Percentiles rank a stretch among this genome's conserved stretches.
Evolutionary conservation across 2,329 filamentous ascomycete species (phyloP).

Genomic region (Dissoconium aciculare): DNA sequence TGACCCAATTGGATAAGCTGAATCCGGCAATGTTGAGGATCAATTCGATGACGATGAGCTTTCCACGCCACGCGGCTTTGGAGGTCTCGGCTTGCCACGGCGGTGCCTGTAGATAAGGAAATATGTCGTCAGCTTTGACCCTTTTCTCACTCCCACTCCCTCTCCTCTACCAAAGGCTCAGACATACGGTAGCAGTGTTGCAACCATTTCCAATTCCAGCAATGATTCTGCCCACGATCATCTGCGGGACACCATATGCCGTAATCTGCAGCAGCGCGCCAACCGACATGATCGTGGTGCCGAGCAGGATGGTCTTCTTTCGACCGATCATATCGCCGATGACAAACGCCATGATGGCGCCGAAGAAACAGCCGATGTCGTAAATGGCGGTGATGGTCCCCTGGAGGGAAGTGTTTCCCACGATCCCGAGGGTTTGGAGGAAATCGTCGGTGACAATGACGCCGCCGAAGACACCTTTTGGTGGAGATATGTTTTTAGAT

Average conservation of each 20-base stretch:
- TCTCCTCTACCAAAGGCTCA: not conserved
- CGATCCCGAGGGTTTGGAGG: constrained; percentile 11
- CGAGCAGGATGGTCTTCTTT: constrained; percentile 34
- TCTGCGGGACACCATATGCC: constrained; percentile 30
- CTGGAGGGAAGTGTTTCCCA: constrained; percentile 18
- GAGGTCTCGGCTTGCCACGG: constrained; percentile 39
- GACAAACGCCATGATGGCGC: constrained; percentile 35
- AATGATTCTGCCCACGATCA: constrained; percentile 36
- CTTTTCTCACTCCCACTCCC: not conserved
- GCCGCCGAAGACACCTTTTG: constrained; percentile 42
- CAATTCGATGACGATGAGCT: constrained; percentile 26
- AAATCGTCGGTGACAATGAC: constrained; percentile 31
- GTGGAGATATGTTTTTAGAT: constrained; percentile 26
- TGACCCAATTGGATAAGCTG: constrained; percentile 38
- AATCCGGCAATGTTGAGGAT: constrained; percentile 37
- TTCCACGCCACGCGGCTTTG: constrained; percentile 27
- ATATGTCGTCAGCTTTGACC: too few relatives aligned
- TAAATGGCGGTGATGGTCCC: constrained; percentile 40
- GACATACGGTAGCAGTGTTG: constrained; percentile 25
- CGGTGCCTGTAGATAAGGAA: constrained; percentile 28
- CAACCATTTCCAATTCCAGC: constrained; percentile 38
- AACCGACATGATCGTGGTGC: constrained; percentile 35
- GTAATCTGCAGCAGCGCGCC: constrained; percentile 36
- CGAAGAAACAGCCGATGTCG: constrained; percentile 46
- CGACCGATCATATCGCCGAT: constrained; percentile 36